These are phyloP conservation scores for Eucalyptus decipiens DNA, from an alignment of 345 rosid genomes.

Conservation along the genomic window DNA sequence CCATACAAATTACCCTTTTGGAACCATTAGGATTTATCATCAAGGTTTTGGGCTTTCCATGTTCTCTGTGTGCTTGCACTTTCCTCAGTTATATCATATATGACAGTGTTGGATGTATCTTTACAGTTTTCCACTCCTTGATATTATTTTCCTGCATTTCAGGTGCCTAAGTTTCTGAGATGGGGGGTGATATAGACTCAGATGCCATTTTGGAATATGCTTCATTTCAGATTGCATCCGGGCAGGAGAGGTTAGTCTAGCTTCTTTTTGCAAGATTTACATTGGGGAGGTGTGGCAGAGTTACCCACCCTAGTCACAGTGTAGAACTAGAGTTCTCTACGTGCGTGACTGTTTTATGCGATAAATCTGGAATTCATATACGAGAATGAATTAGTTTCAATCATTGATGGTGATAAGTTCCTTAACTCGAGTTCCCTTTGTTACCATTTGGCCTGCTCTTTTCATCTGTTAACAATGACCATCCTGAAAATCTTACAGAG, in stretches of 20 bases:
- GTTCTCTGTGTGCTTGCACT: neutral
- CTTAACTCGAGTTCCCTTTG: neutral
- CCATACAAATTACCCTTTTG: neutral
- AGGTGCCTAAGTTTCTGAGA: neutral
- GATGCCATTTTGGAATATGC: slow-evolving; percentile 34
- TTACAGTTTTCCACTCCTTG: neutral
- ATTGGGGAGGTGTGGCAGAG: neutral
- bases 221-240: slow-evolving; percentile 32
- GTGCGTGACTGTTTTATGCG: neutral
- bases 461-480: neutral
- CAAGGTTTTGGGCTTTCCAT: neutral
- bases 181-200: slow-evolving; percentile 26
- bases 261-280: neutral
- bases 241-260: slow-evolving; percentile 22
- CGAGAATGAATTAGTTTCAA: neutral
- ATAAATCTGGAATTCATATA: neutral
- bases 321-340: neutral
- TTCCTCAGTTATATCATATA: neutral
- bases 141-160: neutral
- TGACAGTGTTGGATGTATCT: neutral
- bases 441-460: neutral
- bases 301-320: neutral
- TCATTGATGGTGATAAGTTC: neutral
- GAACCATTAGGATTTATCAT: neutral
- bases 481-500: neutral